phyloP scores from a whole-genome alignment of 2,329 filamentous ascomycete genomes.

The Fusarium odoratissimum region DNA sequence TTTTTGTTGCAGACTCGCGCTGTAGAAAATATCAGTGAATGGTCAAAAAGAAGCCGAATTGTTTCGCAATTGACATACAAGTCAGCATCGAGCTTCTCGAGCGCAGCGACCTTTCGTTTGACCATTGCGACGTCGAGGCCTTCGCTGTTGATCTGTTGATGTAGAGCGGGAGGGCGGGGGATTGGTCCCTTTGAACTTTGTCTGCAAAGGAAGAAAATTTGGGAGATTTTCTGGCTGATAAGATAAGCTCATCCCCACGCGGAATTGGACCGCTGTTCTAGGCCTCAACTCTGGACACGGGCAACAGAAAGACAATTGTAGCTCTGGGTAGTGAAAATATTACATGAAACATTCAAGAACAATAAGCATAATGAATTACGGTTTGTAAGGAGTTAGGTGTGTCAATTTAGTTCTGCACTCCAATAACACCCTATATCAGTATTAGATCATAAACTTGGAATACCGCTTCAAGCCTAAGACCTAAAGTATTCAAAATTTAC shows the following conservation, averaged over 20 bases:
- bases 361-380: no score
- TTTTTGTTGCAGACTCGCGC: constrained; percentile 90
- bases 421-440: no score
- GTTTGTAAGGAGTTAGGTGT: no score
- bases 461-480: background rate
- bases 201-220: constrained; percentile 31
- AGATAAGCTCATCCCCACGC: constrained; percentile 27
- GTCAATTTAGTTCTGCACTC: no score
- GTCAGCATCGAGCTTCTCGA: constrained; percentile 96
- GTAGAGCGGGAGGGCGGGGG: constrained; percentile 18
- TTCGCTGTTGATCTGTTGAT: constrained; percentile 13
- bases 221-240: constrained; percentile 36
- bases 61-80: constrained; percentile 61
- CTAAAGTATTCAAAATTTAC: background rate
- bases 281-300: background rate
- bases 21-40: constrained; percentile 54
- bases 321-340: background rate
- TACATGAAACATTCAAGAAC: no score
- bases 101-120: constrained; percentile 89
- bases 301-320: background rate
- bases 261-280: constrained; percentile 32
- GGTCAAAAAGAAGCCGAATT: background rate
- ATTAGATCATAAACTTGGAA: background rate
- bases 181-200: constrained; percentile 21
- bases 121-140: constrained; percentile 64